Percentiles rank a stretch among this genome's conserved stretches.
Conservation (phyloP, 139 green algal genomes). For the Chlamydomonas sp. region DNA sequence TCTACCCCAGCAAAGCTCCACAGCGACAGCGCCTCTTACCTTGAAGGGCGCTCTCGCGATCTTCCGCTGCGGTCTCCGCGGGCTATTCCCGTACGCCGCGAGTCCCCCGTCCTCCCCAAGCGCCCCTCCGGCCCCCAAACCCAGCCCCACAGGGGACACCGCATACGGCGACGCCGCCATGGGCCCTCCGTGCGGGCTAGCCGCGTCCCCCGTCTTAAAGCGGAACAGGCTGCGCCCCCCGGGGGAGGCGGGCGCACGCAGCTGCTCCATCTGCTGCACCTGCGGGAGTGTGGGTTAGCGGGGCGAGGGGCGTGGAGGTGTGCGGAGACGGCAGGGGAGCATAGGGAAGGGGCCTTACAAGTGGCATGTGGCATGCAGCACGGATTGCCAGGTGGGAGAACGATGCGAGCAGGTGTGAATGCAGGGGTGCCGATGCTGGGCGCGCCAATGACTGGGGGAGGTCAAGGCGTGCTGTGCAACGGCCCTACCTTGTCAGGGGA, state of each 20-base stretch:
- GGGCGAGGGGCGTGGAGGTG: not conserved
- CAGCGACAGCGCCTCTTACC: slow-evolving; percentile 46
- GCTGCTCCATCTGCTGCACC: slow-evolving; percentile 59
- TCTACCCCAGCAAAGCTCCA: not conserved
- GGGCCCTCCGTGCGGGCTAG: slow-evolving; percentile 66
- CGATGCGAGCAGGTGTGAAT: too few species aligned
- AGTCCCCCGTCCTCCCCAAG: slow-evolving; percentile 37
- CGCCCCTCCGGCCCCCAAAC: too few species aligned
- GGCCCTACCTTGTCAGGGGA: slow-evolving; percentile 65
- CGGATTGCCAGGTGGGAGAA: too few species aligned
- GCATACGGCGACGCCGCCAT: slow-evolving; percentile 76
- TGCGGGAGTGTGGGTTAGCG: not conserved
- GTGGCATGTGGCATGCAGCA: too few species aligned
- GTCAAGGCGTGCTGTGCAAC: not conserved
- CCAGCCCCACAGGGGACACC: slow-evolving; percentile 66
- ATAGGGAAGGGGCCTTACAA: too few species aligned
- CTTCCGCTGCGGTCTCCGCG: slow-evolving; percentile 72
- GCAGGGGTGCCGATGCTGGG: not conserved
- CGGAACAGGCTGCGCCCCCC: slow-evolving; percentile 49
- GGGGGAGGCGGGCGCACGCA: slow-evolving; percentile 37
- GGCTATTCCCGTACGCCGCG: slow-evolving; percentile 45
- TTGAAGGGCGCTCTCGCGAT: slow-evolving; percentile 96
- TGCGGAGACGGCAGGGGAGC: not conserved
- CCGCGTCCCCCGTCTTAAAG: slow-evolving; percentile 76
- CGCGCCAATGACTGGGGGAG: not conserved